phyloP scores from a whole-genome alignment of 2,329 filamentous ascomycete species.

The Calonectria multiphialidica region DNA sequence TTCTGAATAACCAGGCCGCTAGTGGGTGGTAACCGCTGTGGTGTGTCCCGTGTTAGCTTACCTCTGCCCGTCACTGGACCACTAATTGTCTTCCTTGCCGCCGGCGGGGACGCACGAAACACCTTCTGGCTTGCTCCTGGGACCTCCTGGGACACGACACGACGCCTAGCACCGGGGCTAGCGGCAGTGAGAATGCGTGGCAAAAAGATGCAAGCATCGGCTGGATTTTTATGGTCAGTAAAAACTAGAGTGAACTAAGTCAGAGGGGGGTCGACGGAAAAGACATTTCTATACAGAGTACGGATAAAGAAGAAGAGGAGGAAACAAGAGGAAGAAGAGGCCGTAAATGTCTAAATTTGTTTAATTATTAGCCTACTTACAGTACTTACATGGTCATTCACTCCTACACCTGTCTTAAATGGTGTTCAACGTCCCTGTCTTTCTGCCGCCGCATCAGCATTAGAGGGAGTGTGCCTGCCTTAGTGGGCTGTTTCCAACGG shows the following conservation, averaged over 20 bases:
- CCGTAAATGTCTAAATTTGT: background rate
- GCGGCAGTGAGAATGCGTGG: background rate
- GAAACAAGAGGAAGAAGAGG: background rate
- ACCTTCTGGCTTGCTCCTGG: background rate
- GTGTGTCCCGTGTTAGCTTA: constrained; percentile 3
- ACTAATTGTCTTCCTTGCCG: background rate
- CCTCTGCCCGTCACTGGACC: background rate
- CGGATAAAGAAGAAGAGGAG: too few relatives aligned
- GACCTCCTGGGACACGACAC: background rate
- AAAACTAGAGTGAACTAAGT: background rate
- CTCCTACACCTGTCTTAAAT: background rate
- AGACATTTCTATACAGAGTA: background rate
- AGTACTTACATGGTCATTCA: background rate
- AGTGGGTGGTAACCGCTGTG: background rate
- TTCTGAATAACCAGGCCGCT: background rate
- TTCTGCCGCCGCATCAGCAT: background rate
- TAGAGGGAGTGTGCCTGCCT: background rate
- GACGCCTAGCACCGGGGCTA: background rate
- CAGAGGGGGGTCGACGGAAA: background rate
- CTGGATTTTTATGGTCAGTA: background rate
- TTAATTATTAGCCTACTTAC: background rate
- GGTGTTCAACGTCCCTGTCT: background rate
- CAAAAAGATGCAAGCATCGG: background rate
- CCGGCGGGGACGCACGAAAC: background rate
- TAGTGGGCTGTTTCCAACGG: constrained; percentile 1